phyloP scores from a whole-genome alignment of 139 green algal species.

The Prasinococcaceae sp. region DNA sequence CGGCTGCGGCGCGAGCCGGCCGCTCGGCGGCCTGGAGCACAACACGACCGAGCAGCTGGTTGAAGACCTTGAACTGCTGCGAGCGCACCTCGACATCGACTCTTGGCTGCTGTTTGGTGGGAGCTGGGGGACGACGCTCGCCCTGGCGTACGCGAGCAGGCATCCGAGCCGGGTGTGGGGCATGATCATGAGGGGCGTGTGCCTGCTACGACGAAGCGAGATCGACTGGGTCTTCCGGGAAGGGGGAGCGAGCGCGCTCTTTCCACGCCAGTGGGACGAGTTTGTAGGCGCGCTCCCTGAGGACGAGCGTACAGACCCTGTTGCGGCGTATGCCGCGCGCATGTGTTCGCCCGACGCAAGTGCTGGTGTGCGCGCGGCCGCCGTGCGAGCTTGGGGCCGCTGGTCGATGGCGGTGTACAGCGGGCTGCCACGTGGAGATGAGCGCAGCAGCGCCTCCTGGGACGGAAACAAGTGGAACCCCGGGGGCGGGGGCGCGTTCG shows the following conservation, averaged over 20 bases:
- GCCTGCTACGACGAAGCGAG: conserved; percentile 43
- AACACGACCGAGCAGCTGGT: conserved; percentile 46
- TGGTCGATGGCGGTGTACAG: no score
- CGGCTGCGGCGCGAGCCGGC: conserved; percentile 39
- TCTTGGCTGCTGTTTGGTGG: conserved; percentile 50
- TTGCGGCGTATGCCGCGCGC: no score
- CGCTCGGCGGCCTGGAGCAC: conserved; percentile 29
- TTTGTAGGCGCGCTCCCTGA: background rate
- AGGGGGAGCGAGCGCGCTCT: conserved; percentile 15
- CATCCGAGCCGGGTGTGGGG: conserved; percentile 29
- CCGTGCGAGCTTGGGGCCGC: no score
- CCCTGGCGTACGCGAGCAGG: conserved; percentile 42
- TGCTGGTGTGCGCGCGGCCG: no score
- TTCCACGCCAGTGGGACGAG: conserved; percentile 15
- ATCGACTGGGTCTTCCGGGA: conserved; percentile 51
- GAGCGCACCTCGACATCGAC: conserved; percentile 25
- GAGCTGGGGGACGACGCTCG: conserved; percentile 47
- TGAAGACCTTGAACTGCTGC: conserved; percentile 39
- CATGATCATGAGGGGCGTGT: conserved; percentile 51
- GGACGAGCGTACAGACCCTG: background rate
- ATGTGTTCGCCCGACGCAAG: no score
- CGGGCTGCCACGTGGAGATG: no score
- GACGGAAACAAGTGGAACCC: no score
- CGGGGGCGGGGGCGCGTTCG: no score
- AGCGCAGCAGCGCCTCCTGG: no score